Conservation (phyloP, 2,329 filamentous ascomycete species). For the Ceratocystis papillata region DNA sequence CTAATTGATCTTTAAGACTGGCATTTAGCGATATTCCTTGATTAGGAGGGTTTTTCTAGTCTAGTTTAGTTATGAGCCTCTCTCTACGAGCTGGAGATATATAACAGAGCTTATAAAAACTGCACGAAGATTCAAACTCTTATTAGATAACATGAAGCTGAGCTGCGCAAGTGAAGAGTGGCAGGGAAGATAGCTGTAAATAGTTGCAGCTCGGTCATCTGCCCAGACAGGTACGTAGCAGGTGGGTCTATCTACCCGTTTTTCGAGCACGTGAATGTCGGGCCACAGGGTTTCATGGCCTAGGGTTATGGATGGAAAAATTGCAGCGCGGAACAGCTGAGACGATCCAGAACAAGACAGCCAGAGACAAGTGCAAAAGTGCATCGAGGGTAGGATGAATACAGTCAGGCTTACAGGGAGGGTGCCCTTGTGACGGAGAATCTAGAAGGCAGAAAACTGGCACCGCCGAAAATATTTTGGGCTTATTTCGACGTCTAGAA, state of each 20-base stretch:
- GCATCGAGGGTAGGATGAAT: background rate
- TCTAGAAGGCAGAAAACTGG: background rate
- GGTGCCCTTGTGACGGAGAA: background rate
- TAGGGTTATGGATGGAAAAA: background rate
- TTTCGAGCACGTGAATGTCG: background rate
- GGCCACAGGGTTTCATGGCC: background rate
- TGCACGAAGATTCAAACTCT: too few species aligned
- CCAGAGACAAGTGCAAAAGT: background rate
- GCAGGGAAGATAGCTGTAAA: background rate
- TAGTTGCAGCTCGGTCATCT: background rate
- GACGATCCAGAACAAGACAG: background rate
- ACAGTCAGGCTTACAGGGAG: background rate
- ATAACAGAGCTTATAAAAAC: background rate
- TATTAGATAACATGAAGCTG: too few species aligned
- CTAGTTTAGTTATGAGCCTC: too few species aligned
- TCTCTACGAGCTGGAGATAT: background rate
- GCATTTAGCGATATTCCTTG: background rate
- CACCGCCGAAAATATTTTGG: background rate
- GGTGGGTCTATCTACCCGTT: too few species aligned
- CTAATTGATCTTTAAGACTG: background rate
- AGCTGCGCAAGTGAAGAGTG: background rate
- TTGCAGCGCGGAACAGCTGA: background rate
- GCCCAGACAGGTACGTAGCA: background rate
- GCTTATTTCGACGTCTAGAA: background rate
- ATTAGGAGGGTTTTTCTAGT: background rate